Percentiles rank a stretch among this genome's conserved stretches.
phyloP scores from a whole-genome alignment of 2,329 filamentous ascomycete genomes.

The Penicillium olsonii region DNA sequence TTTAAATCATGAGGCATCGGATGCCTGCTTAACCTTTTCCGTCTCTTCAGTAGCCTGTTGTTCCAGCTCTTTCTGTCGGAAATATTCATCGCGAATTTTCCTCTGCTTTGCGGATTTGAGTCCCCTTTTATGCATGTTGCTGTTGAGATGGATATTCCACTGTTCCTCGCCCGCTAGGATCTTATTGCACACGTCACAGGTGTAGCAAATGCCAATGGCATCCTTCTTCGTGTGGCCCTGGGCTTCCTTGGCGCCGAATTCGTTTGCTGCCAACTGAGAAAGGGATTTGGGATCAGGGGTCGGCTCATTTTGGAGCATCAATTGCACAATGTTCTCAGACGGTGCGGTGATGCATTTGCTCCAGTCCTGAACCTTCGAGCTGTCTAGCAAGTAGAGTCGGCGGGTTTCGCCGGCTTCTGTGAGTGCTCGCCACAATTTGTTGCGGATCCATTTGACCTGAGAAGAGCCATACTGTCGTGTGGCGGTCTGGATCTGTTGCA shows the following conservation, averaged over 20 bases:
- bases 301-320: slow-evolving; percentile 61
- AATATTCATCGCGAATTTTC: slow-evolving; percentile 34
- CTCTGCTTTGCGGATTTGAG: slow-evolving; percentile 46
- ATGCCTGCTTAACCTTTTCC: not conserved
- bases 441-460: slow-evolving; percentile 83
- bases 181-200: slow-evolving; percentile 70
- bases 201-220: slow-evolving; percentile 52
- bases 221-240: slow-evolving; percentile 48
- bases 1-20: slow-evolving; percentile 1
- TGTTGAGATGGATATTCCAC: slow-evolving; percentile 59
- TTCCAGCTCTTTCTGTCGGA: slow-evolving; percentile 27
- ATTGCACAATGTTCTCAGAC: slow-evolving; percentile 61
- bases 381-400: slow-evolving; percentile 77
- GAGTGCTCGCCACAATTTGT: slow-evolving; percentile 74
- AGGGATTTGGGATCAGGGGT: slow-evolving; percentile 62
- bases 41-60: not conserved
- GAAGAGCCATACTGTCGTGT: slow-evolving; percentile 86
- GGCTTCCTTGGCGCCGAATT: slow-evolving; percentile 58
- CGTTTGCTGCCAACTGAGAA: slow-evolving; percentile 56
- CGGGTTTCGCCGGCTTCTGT: slow-evolving; percentile 55
- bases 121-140: slow-evolving; percentile 59
- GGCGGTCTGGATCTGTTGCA: slow-evolving; percentile 77
- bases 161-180: slow-evolving; percentile 58
- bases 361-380: slow-evolving; percentile 68
- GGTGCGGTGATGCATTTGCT: slow-evolving; percentile 63